phyloP scores from a whole-genome alignment of 192 early-diverging fungal species.

The Dissophora globulifera region DNA sequence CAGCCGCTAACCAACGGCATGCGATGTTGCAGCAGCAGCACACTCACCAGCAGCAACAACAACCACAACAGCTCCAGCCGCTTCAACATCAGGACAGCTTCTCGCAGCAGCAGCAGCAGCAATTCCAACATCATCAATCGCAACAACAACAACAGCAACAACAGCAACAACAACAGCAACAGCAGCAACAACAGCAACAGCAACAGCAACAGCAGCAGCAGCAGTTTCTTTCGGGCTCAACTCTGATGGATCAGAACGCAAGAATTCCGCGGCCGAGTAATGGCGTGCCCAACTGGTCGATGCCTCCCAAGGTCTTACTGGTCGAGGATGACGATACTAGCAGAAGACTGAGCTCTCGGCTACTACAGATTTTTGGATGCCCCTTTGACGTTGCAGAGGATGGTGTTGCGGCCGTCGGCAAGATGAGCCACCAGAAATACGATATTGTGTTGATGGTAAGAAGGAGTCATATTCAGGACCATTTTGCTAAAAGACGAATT shows the following conservation, averaged over 20 bases:
- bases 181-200: conserved; percentile 5
- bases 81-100: neutral
- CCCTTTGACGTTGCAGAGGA: conserved; percentile 73
- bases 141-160: conserved; percentile 14
- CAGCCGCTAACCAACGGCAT: too few relatives aligned
- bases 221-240: neutral
- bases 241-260: neutral
- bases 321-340: conserved; percentile 74
- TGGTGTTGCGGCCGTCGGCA: conserved; percentile 72
- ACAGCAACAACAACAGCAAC: conserved; percentile 4
- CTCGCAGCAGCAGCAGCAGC: conserved; percentile 3
- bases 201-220: conserved; percentile 18
- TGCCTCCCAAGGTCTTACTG: conserved; percentile 66
- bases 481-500: too few relatives aligned
- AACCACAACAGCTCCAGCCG: neutral
- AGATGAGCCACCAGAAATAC: conserved; percentile 69
- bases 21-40: too few relatives aligned
- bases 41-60: too few relatives aligned
- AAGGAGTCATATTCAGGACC: too few relatives aligned
- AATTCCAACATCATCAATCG: neutral
- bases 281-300: conserved; percentile 51
- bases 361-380: conserved; percentile 72
- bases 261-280: conserved; percentile 3
- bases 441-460: conserved; percentile 78
- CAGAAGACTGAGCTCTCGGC: conserved; percentile 57